Evolutionary conservation across 306 rosid genomes (phyloP).

Genomic region (Echinosophora koreensis): DNA sequence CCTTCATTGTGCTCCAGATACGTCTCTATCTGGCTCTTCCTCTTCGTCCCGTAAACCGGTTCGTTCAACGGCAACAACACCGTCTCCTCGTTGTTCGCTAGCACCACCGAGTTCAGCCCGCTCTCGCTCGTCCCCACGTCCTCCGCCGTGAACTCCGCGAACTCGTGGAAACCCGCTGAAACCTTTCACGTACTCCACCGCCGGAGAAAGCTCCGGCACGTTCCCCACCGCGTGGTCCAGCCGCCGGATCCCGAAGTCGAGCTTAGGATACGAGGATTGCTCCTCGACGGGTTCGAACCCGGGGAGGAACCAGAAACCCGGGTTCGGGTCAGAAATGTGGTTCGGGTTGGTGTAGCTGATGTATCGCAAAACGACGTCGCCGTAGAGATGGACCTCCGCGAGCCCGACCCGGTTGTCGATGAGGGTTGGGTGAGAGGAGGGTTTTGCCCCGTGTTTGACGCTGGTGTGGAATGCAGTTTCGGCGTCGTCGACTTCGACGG

Average conservation of each 20-base stretch:
- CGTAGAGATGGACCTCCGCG: constrained; percentile 81
- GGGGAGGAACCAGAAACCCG: constrained; percentile 67
- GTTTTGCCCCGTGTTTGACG: constrained; percentile 69
- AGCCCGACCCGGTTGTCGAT: constrained; percentile 58
- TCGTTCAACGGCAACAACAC: constrained; percentile 86
- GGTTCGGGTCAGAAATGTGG: constrained; percentile 27
- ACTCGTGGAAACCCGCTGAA: constrained; percentile 93
- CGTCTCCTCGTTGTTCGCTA: constrained; percentile 79
- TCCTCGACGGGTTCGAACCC: constrained; percentile 65
- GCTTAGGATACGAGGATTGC: constrained; percentile 45
- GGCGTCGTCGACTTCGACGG: constrained; percentile 78
- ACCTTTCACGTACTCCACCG: constrained; percentile 57
- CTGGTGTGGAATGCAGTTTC: constrained; percentile 65
- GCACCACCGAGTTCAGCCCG: constrained; percentile 80
- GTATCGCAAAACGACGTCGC: constrained; percentile 88
- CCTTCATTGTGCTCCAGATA: constrained; percentile 96
- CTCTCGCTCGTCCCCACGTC: constrained; percentile 93
- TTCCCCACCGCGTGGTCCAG: constrained; percentile 97
- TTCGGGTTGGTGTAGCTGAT: constrained; percentile 60
- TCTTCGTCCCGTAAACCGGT: constrained; percentile 86
- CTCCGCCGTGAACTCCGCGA: constrained; percentile 95
- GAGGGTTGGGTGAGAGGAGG: constrained; percentile 53
- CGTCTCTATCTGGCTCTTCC: constrained; percentile 94
- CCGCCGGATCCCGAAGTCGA: constrained; percentile 78
- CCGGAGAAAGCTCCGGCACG: constrained; percentile 66